Percentiles rank a stretch among this genome's conserved stretches.
Evolutionary conservation across 202 grass and related monocot genomes (phyloP).

Genomic region (Dendrocalamus latiflorus): DNA sequence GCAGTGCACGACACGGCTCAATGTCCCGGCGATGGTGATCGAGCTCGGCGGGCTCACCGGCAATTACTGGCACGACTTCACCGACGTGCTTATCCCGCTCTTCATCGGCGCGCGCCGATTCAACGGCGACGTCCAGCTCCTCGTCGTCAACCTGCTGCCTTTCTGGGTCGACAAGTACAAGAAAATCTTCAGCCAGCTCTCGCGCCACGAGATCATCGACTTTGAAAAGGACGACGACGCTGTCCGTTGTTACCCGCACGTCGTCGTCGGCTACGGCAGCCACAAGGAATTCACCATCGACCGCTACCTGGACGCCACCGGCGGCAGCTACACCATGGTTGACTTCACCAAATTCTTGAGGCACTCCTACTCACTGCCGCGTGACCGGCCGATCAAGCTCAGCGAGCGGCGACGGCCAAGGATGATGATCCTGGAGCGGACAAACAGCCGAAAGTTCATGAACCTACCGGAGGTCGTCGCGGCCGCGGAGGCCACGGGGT

Average conservation of each 20-base stretch:
- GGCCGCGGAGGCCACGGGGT: constrained; percentile 30
- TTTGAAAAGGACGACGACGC: constrained; percentile 32
- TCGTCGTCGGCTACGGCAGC: constrained; percentile 39
- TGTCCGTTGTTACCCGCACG: constrained; percentile 35
- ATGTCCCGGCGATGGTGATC: constrained; percentile 44
- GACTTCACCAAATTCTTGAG: constrained; percentile 46
- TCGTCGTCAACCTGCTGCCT: constrained; percentile 42
- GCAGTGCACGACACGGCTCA: constrained; percentile 9
- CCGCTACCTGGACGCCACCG: constrained; percentile 12
- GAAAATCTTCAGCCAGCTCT: constrained; percentile 28
- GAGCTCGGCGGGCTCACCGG: constrained; percentile 44
- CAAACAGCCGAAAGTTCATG: constrained; percentile 31
- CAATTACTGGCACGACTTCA: constrained; percentile 60
- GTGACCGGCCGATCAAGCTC: constrained; percentile 23
- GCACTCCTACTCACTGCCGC: constrained; percentile 18
- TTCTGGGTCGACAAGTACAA: constrained; percentile 44
- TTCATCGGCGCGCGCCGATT: constrained; percentile 52
- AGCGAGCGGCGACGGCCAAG: not conserved
- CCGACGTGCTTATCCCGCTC: constrained; percentile 42
- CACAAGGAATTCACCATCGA: constrained; percentile 54
- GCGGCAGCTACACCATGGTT: constrained; percentile 30
- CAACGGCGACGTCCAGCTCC: constrained; percentile 34
- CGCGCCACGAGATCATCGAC: constrained; percentile 41
- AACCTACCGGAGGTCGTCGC: constrained; percentile 42
- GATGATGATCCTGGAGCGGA: constrained; percentile 53